These are phyloP conservation scores for Phytophthora cajani DNA, from an alignment of 352 stramenopile genomes.

Conservation along the genomic window DNA sequence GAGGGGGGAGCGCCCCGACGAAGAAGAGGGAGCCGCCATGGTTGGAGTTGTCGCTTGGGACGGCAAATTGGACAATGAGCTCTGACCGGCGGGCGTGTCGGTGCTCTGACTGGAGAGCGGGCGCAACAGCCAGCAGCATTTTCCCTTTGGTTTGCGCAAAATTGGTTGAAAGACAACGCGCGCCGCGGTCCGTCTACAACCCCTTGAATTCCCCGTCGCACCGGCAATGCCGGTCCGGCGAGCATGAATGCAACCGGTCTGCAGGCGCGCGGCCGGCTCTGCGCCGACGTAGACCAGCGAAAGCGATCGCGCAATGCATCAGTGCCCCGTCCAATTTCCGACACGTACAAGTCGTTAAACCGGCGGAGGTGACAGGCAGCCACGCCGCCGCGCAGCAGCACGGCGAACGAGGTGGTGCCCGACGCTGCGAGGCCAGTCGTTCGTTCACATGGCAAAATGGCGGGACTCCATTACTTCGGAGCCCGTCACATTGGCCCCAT, in stretches of 20 bases:
- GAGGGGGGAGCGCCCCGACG: constrained; percentile 17
- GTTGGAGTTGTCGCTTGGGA: constrained; percentile 3
- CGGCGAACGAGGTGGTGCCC: neutral
- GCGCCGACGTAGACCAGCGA: constrained; percentile 27
- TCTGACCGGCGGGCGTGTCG: constrained; percentile 8
- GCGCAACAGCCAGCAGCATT: constrained; percentile 28
- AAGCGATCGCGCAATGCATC: constrained; percentile 16
- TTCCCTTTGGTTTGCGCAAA: constrained; percentile 32
- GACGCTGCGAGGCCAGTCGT: constrained; percentile 4
- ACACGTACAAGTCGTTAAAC: constrained; percentile 16
- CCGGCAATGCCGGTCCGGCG: constrained; percentile 1
- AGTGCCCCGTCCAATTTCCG: constrained; percentile 6
- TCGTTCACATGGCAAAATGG: constrained; percentile 17
- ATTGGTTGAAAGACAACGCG: constrained; percentile 19
- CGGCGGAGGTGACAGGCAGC: neutral
- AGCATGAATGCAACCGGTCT: constrained; percentile 4
- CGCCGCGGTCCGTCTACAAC: constrained; percentile 22
- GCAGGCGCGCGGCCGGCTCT: constrained; percentile 5
- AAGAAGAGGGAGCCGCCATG: constrained; percentile 14
- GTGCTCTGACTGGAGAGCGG: constrained; percentile 21
- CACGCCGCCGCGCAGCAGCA: neutral
- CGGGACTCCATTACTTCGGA: constrained; percentile 5
- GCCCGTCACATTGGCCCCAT: constrained; percentile 17
- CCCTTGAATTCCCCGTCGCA: constrained; percentile 12
- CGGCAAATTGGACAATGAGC: constrained; percentile 24